These are phyloP conservation scores for Coemansia sp. DNA, from an alignment of 192 early-diverging fungal species.

Conservation along the genomic window DNA sequence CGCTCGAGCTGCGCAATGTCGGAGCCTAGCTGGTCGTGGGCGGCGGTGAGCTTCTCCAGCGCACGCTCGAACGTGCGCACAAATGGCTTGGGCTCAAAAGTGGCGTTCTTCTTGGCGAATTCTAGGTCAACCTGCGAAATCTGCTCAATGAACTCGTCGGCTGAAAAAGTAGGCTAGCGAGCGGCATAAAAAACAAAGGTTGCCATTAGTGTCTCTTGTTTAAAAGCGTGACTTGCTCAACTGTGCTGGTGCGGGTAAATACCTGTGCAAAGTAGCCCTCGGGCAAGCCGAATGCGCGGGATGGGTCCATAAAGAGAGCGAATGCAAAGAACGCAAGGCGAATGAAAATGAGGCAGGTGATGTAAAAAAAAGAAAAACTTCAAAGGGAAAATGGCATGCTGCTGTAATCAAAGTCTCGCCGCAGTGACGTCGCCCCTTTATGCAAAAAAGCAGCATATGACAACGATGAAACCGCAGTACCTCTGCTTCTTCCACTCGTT, in stretches of 20 bases:
- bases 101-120: slow-evolving; percentile 48
- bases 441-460: too few species aligned
- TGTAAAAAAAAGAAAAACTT: neutral
- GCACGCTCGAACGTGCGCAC: slow-evolving; percentile 87
- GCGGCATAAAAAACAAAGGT: neutral
- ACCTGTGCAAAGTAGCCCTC: slow-evolving; percentile 53
- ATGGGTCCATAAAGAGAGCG: slow-evolving; percentile 27
- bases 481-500: neutral
- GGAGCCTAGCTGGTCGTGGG: slow-evolving; percentile 72
- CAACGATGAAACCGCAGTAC: too few species aligned
- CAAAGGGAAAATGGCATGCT: neutral
- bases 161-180: slow-evolving; percentile 53
- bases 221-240: too few species aligned
- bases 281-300: slow-evolving; percentile 43
- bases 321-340: slow-evolving; percentile 2
- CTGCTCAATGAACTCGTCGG: slow-evolving; percentile 60
- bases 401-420: neutral
- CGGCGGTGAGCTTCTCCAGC: slow-evolving; percentile 74
- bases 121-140: slow-evolving; percentile 52
- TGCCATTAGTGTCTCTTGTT: too few species aligned
- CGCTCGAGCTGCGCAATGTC: slow-evolving; percentile 86
- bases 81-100: slow-evolving; percentile 90
- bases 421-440: neutral
- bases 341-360: neutral
- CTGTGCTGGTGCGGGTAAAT: slow-evolving; percentile 4